phyloP scores from a whole-genome alignment of 345 rosid genomes.

The Brassica carinata region DNA sequence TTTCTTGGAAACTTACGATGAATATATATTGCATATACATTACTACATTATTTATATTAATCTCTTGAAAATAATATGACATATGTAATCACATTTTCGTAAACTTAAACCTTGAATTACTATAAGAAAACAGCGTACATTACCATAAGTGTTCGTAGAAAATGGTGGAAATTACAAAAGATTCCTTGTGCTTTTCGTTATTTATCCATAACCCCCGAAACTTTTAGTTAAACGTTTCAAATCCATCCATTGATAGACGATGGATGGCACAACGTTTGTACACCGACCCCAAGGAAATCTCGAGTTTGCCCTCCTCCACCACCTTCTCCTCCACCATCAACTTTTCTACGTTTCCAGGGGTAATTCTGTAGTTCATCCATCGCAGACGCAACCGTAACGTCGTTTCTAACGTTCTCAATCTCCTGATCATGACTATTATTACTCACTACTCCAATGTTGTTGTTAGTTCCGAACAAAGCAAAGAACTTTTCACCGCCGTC shows the following conservation, averaged over 20 bases:
- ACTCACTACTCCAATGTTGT: constrained; percentile 24
- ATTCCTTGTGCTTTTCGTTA: constrained; percentile 29
- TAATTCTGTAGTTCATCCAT: constrained; percentile 54
- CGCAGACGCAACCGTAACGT: constrained; percentile 41
- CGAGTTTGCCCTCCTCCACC: constrained; percentile 80
- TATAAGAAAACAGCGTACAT: constrained; percentile 23
- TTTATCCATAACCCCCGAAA: not conserved
- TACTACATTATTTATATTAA: not conserved
- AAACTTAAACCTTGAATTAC: constrained; percentile 17
- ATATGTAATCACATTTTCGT: not conserved
- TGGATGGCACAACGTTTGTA: constrained; percentile 59
- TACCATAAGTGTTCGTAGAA: constrained; percentile 21
- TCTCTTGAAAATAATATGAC: constrained; percentile 6
- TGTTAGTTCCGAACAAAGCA: constrained; percentile 44
- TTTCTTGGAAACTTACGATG: not conserved
- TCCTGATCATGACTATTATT: constrained; percentile 30
- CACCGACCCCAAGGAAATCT: constrained; percentile 91
- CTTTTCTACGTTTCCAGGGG: constrained; percentile 56
- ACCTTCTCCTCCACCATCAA: constrained; percentile 39
- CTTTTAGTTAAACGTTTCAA: constrained; percentile 34
- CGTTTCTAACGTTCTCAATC: constrained; percentile 44
- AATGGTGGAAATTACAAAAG: constrained; percentile 36
- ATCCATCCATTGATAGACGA: constrained; percentile 56
- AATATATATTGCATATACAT: not conserved
- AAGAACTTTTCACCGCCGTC: constrained; percentile 55